Conservation (phyloP, 208 protist species). For the Acanthamoeba healyi region DNA sequence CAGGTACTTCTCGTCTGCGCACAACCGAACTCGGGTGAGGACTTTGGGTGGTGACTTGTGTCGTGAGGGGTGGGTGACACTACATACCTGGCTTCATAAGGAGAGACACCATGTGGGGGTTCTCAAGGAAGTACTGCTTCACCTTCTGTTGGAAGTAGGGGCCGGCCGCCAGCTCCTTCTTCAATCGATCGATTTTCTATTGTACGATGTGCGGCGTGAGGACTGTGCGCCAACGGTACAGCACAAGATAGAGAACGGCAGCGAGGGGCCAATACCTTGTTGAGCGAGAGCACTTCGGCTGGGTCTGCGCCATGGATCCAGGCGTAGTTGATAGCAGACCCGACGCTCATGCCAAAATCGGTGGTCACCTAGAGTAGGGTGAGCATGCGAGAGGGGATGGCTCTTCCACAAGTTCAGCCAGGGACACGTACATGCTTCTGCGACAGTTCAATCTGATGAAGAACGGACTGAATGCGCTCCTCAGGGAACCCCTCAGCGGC, state of each 20-base stretch:
- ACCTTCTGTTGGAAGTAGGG: conserved; percentile 66
- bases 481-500: conserved; percentile 70
- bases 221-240: background rate
- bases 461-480: conserved; percentile 81
- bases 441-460: conserved; percentile 85
- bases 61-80: background rate
- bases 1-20: conserved; percentile 74
- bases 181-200: conserved; percentile 72
- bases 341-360: conserved; percentile 79
- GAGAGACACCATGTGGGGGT: conserved; percentile 58
- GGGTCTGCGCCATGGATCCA: conserved; percentile 82
- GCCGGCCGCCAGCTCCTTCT: conserved; percentile 54
- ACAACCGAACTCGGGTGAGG: background rate
- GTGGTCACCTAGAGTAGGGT: conserved; percentile 57
- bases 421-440: conserved; percentile 81
- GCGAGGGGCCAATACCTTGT: conserved; percentile 73
- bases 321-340: conserved; percentile 52
- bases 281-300: conserved; percentile 76
- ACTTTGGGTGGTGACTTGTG: no score
- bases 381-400: no score
- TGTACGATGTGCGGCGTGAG: background rate
- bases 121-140: conserved; percentile 68
- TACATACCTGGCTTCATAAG: conserved; percentile 66
- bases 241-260: no score
- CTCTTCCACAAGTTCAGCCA: background rate